These are phyloP conservation scores for Quercus glauca DNA, from an alignment of 306 rosid species.

Conservation along the genomic window DNA sequence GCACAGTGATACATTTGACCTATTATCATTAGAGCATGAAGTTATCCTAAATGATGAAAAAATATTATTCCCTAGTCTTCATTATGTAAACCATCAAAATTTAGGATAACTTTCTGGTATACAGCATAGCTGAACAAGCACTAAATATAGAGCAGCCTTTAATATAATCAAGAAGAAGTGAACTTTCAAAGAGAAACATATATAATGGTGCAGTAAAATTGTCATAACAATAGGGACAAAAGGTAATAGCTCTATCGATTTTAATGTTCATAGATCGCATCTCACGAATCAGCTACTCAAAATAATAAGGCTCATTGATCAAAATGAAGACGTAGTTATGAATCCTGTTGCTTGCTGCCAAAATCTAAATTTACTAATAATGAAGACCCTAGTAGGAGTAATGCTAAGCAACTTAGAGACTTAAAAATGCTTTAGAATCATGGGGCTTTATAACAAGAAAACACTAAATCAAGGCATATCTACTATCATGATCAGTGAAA, in stretches of 20 bases:
- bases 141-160: not conserved
- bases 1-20: not conserved
- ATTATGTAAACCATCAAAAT: not conserved
- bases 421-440: not conserved
- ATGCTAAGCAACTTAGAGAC: not conserved
- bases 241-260: not conserved
- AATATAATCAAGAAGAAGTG: not conserved
- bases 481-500: not conserved
- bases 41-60: not conserved
- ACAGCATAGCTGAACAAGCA: not conserved
- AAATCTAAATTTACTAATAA: not conserved
- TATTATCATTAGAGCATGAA: not conserved
- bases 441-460: not conserved
- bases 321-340: not conserved
- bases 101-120: not conserved
- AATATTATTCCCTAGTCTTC: not conserved
- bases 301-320: not conserved
- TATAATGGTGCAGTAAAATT: not conserved
- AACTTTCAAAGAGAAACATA: constrained; percentile 3
- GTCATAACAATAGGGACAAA: not conserved
- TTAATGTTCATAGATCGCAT: not conserved
- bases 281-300: not conserved
- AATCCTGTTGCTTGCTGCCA: not conserved
- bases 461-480: not conserved
- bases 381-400: not conserved